A percentile compares a stretch with the other conserved stretches of the same genome.
phyloP scores from a whole-genome alignment of 306 rosid genomes.

The Neltuma alba region DNA sequence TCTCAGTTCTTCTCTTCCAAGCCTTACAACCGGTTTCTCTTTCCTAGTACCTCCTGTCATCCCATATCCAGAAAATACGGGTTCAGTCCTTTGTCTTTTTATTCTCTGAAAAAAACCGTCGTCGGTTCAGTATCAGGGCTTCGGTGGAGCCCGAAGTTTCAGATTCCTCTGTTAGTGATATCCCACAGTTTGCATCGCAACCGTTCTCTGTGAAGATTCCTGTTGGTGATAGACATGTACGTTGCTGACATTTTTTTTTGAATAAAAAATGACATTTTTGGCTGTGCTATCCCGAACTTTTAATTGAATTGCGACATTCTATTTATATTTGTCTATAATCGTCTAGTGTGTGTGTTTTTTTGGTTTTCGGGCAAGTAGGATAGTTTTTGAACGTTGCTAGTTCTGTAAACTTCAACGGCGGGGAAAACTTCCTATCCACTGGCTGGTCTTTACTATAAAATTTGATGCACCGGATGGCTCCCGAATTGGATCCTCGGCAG shows the following conservation, averaged over 20 bases:
- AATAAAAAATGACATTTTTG: background rate
- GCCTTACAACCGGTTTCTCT: conserved; percentile 28
- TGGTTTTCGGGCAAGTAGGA: background rate
- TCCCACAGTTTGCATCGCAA: conserved; percentile 33
- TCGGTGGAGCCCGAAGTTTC: conserved; percentile 34
- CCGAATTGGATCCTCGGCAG: background rate
- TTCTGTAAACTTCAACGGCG: background rate
- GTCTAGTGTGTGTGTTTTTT: background rate
- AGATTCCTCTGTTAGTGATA: conserved; percentile 33
- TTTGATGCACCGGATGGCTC: background rate
- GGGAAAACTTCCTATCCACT: background rate
- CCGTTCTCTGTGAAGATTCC: conserved; percentile 83
- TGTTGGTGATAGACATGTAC: conserved; percentile 87
- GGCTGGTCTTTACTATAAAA: background rate
- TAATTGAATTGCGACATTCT: background rate
- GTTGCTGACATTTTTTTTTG: background rate
- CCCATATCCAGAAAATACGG: conserved; percentile 40
- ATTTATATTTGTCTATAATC: background rate
- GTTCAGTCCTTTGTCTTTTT: conserved; percentile 37
- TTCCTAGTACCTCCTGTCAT: conserved; percentile 39
- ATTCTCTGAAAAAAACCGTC: conserved; percentile 23
- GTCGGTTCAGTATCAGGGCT: conserved; percentile 43
- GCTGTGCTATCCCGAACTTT: background rate
- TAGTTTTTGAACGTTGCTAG: background rate
- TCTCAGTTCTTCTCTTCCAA: conserved; percentile 35